Percentiles rank a stretch among this genome's conserved stretches.
Evolutionary conservation across 2,329 filamentous ascomycete genomes (phyloP).

Genomic region (Aspergillus caelatus): DNA sequence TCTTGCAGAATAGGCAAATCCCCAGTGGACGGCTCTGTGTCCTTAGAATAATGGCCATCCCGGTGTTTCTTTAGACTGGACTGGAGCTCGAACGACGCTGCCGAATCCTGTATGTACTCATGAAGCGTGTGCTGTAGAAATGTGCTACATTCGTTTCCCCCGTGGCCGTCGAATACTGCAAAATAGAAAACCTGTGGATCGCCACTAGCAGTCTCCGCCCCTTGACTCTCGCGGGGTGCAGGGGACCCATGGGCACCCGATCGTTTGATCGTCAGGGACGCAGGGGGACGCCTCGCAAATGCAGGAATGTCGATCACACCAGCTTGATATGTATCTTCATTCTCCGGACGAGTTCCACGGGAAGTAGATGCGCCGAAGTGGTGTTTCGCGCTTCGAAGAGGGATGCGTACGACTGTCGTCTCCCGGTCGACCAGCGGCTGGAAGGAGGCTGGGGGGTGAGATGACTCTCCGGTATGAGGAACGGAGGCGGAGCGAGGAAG

Average conservation of each 20-base stretch:
- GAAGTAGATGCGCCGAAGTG: conserved; percentile 84
- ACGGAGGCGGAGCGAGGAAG: conserved; percentile 82
- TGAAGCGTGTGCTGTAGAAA: conserved; percentile 85
- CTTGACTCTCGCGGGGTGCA: conserved; percentile 56
- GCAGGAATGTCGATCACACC: conserved; percentile 91
- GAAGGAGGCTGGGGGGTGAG: conserved; percentile 59
- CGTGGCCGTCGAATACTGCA: conserved; percentile 94
- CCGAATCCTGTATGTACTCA: conserved; percentile 82
- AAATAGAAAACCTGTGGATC: conserved; percentile 99
- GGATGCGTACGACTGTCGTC: conserved; percentile 92
- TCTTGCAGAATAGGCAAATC: conserved; percentile 54
- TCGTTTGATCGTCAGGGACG: conserved; percentile 56
- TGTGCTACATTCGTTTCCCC: conserved; percentile 82
- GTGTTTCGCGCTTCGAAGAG: conserved; percentile 89
- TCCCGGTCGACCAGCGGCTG: conserved; percentile 70
- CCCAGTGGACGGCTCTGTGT: conserved; percentile 21
- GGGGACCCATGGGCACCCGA: conserved; percentile 31
- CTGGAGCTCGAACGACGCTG: conserved; percentile 72
- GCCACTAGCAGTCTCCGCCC: conserved; percentile 74
- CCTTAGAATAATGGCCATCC: conserved; percentile 14
- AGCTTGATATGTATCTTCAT: conserved; percentile 92
- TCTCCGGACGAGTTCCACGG: conserved; percentile 81
- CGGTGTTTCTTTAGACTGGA: conserved; percentile 66
- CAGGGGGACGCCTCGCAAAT: conserved; percentile 81
- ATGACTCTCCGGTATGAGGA: conserved; percentile 64